Conservation (phyloP, 2,329 filamentous ascomycete species). For the Rhinocladiella similis region DNA sequence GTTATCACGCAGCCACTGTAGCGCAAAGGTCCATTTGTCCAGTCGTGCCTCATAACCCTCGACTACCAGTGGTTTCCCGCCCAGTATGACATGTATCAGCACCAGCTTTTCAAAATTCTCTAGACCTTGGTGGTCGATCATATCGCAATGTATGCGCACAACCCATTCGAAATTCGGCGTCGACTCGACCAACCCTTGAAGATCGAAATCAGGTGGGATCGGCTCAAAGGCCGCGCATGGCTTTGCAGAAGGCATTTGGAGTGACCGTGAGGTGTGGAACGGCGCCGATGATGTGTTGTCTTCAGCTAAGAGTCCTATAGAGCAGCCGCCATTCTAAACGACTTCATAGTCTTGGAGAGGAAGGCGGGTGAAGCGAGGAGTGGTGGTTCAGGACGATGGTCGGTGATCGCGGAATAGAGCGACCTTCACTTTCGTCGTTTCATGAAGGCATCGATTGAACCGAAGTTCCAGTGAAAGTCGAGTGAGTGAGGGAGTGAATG, state of each 20-base stretch:
- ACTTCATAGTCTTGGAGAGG: neutral
- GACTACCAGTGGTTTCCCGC: constrained; percentile 85
- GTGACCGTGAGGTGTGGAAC: neutral
- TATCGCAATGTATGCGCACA: constrained; percentile 73
- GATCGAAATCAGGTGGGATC: constrained; percentile 80
- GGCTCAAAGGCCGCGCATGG: constrained; percentile 90
- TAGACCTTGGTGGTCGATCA: constrained; percentile 74
- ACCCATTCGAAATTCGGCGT: constrained; percentile 87
- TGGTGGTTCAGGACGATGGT: neutral
- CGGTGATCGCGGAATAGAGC: neutral
- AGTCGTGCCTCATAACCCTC: constrained; percentile 80
- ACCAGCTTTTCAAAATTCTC: constrained; percentile 85
- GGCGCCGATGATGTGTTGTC: neutral
- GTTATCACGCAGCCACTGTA: constrained; percentile 75
- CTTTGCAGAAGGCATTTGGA: constrained; percentile 72
- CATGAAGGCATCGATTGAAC: neutral
- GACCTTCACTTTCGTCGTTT: too few relatives aligned
- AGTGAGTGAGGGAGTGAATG: neutral
- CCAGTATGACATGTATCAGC: constrained; percentile 75
- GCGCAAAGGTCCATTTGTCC: constrained; percentile 75
- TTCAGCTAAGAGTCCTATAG: neutral
- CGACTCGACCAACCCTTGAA: constrained; percentile 71
- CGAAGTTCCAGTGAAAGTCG: neutral
- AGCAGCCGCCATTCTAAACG: neutral
- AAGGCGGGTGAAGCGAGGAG: neutral